A percentile compares a stretch with the other conserved stretches of the same genome.
Evolutionary conservation across 768 basidiomycete species (phyloP).

Genomic region (Lactarius deliciosus): DNA sequence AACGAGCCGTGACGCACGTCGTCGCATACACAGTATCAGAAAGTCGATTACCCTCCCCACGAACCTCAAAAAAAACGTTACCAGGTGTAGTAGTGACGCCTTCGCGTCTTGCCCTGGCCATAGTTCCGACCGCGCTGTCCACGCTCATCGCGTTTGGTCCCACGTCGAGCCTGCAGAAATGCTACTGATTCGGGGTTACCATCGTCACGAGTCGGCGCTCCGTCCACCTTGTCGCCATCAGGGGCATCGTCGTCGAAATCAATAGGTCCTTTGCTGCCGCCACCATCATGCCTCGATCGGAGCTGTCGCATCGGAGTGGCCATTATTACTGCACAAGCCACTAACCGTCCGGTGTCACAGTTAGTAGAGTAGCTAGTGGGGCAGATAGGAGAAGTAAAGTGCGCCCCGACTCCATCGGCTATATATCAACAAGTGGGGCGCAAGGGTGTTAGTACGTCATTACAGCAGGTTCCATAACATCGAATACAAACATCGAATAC

Average conservation of each 20-base stretch:
- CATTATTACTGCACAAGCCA: neutral
- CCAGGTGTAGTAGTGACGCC: constrained; percentile 7
- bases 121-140: neutral
- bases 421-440: neutral
- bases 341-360: neutral
- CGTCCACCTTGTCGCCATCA: constrained; percentile 1
- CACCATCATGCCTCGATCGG: constrained; percentile 8
- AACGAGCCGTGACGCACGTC: neutral
- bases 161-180: neutral
- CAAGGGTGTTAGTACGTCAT: neutral
- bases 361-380: neutral
- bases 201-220: constrained; percentile 14
- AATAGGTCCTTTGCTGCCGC: constrained; percentile 11
- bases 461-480: no score
- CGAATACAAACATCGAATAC: no score
- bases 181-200: neutral
- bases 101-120: neutral
- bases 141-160: neutral
- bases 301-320: neutral
- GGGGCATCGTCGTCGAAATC: neutral
- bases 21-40: neutral
- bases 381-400: neutral
- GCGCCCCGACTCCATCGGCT: neutral
- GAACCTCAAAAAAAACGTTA: neutral
- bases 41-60: neutral